Percentiles rank a stretch among this genome's conserved stretches.
These are phyloP conservation scores for Phytophthora citrophthora DNA, from an alignment of 352 stramenopile genomes.

Conservation along the genomic window DNA sequence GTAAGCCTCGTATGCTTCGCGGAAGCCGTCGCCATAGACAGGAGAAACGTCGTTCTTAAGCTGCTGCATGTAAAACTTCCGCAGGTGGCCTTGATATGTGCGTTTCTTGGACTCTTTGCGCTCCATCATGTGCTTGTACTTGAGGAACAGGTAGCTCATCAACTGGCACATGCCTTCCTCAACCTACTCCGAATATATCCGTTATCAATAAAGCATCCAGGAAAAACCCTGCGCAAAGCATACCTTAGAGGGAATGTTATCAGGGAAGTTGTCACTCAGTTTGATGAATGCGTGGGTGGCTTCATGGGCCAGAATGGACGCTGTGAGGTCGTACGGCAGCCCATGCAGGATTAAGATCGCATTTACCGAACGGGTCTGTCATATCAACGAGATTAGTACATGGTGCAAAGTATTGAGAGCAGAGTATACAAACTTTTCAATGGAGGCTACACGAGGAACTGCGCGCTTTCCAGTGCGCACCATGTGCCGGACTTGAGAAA, in stretches of 20 bases:
- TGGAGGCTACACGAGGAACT: constrained; percentile 48
- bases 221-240: constrained; percentile 1
- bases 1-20: constrained; percentile 66
- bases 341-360: constrained; percentile 78
- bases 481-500: constrained; percentile 62
- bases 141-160: constrained; percentile 79
- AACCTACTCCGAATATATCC: constrained; percentile 7
- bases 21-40: constrained; percentile 77
- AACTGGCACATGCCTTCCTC: constrained; percentile 82
- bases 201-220: constrained; percentile 1
- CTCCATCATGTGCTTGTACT: constrained; percentile 71
- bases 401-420: neutral
- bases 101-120: constrained; percentile 42
- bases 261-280: constrained; percentile 68
- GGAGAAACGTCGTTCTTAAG: constrained; percentile 63
- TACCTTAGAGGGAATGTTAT: constrained; percentile 53
- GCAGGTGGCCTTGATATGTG: constrained; percentile 49
- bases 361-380: constrained; percentile 68
- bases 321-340: constrained; percentile 77
- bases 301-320: constrained; percentile 75
- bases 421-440: constrained; percentile 49
- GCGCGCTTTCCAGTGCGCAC: constrained; percentile 42
- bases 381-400: no score
- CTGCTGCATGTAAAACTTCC: constrained; percentile 71
- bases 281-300: constrained; percentile 81